phyloP scores from a whole-genome alignment of 1,139 yeast genomes.

The Geotrichum fermentans region DNA sequence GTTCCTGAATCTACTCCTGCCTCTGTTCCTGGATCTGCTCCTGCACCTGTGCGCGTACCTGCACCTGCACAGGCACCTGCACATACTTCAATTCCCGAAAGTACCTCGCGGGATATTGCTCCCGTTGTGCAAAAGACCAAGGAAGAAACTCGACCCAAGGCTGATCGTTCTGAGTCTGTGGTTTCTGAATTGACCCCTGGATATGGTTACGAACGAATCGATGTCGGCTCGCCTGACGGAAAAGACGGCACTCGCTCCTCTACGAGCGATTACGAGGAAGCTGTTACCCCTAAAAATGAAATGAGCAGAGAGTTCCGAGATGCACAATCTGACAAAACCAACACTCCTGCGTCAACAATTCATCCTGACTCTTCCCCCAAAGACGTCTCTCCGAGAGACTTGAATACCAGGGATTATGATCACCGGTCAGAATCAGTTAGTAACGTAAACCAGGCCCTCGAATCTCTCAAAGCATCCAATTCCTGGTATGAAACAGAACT shows the following conservation, averaged over 20 bases:
- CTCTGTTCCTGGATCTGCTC: neutral
- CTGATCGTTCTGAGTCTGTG: constrained; percentile 20
- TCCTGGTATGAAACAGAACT: constrained; percentile 36
- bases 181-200: constrained; percentile 25
- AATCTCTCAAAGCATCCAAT: constrained; percentile 34
- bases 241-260: constrained; percentile 1
- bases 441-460: constrained; percentile 19
- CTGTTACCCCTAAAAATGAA: constrained; percentile 11
- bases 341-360: constrained; percentile 15
- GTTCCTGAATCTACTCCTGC: neutral
- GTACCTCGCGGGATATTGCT: too few species aligned
- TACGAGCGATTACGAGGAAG: constrained; percentile 4
- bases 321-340: constrained; percentile 10
- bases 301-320: constrained; percentile 14
- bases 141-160: constrained; percentile 6
- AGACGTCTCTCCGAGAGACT: neutral
- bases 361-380: constrained; percentile 1
- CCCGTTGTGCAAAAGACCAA: neutral
- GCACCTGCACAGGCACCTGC: neutral
- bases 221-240: constrained; percentile 20
- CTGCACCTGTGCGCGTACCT: neutral
- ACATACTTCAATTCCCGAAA: too few species aligned
- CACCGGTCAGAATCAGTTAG: neutral
- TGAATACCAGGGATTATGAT: neutral
- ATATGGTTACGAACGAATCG: constrained; percentile 25